Percentiles rank a stretch among this genome's conserved stretches.
Conservation (phyloP, 768 basidiomycete genomes). For the Cyclocybe cylindracea region DNA sequence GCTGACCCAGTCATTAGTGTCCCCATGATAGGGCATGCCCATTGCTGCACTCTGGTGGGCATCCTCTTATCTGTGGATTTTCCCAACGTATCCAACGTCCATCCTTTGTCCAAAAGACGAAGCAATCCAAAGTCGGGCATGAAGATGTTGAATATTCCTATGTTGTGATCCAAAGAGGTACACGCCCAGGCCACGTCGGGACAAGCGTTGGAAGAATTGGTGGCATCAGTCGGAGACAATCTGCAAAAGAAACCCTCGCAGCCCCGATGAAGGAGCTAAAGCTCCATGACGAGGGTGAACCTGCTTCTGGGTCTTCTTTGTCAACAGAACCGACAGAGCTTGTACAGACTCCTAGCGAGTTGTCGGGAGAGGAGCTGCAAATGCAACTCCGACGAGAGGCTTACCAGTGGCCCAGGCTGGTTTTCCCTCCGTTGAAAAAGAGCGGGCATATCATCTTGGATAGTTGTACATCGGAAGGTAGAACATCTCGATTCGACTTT, state of each 20-base stretch:
- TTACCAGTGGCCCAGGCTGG: constrained; percentile 86
- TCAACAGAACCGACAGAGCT: constrained; percentile 3
- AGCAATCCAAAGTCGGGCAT: constrained; percentile 82
- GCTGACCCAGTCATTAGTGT: constrained; percentile 51
- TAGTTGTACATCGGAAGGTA: constrained; percentile 82
- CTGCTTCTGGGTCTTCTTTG: constrained; percentile 4
- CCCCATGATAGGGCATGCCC: constrained; percentile 91
- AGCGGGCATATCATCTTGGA: constrained; percentile 93
- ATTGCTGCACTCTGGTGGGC: constrained; percentile 56
- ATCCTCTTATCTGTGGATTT: constrained; percentile 73
- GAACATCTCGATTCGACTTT: constrained; percentile 10
- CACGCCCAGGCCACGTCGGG: constrained; percentile 49
- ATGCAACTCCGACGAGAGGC: constrained; percentile 70
- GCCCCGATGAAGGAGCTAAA: constrained; percentile 40
- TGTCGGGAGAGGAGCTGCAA: constrained; percentile 40
- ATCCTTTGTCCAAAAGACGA: constrained; percentile 81
- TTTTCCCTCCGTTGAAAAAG: constrained; percentile 90
- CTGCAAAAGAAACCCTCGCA: constrained; percentile 33
- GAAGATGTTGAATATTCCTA: constrained; percentile 92
- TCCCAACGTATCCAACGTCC: constrained; percentile 88
- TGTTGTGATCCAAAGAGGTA: constrained; percentile 81
- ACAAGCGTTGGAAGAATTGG: constrained; percentile 53
- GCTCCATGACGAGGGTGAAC: constrained; percentile 34
- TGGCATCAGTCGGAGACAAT: constrained; percentile 47
- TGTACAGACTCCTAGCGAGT: constrained; percentile 7